Evolutionary conservation across 495 filamentous ascomycete genomes (phyloP).

Genomic region (Penicillium ochrochloron): DNA sequence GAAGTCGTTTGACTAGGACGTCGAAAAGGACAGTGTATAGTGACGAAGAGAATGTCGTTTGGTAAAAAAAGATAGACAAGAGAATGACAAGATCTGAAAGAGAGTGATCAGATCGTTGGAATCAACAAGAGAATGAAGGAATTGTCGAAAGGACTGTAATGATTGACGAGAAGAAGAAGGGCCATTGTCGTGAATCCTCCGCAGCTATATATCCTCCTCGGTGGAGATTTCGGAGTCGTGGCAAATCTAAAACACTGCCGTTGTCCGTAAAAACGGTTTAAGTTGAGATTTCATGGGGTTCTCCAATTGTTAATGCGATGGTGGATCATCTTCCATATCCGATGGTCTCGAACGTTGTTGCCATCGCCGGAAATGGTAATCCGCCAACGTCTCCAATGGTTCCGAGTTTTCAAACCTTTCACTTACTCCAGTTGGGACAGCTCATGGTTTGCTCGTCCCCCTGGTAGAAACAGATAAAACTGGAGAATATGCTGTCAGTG

Average conservation of each 20-base stretch:
- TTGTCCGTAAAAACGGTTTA: background rate
- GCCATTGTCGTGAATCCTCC: background rate
- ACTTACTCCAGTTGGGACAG: background rate
- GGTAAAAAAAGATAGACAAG: constrained; percentile 19
- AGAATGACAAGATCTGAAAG: constrained; percentile 24
- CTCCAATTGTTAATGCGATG: background rate
- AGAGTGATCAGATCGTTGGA: constrained; percentile 22
- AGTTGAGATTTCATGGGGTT: constrained; percentile 14
- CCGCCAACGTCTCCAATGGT: background rate
- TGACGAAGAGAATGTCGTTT: constrained; percentile 7
- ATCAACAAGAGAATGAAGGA: constrained; percentile 19
- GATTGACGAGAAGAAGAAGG: constrained; percentile 12
- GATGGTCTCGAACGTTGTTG: constrained; percentile 15
- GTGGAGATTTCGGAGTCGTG: constrained; percentile 15
- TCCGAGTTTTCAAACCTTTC: constrained; percentile 12
- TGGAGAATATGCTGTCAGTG: constrained; percentile 8
- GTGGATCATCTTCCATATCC: constrained; percentile 3
- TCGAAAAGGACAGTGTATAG: constrained; percentile 10
- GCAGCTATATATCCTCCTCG: constrained; percentile 5
- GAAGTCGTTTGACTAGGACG: constrained; percentile 8
- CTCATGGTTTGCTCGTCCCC: constrained; percentile 1
- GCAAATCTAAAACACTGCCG: background rate
- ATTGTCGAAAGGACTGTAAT: constrained; percentile 14
- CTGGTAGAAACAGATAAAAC: background rate
- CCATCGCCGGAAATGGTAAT: constrained; percentile 22